Base-by-base conservation (phyloP, 202 grass and related monocot genomes). In the Tripidium arundinaceum region DNA sequence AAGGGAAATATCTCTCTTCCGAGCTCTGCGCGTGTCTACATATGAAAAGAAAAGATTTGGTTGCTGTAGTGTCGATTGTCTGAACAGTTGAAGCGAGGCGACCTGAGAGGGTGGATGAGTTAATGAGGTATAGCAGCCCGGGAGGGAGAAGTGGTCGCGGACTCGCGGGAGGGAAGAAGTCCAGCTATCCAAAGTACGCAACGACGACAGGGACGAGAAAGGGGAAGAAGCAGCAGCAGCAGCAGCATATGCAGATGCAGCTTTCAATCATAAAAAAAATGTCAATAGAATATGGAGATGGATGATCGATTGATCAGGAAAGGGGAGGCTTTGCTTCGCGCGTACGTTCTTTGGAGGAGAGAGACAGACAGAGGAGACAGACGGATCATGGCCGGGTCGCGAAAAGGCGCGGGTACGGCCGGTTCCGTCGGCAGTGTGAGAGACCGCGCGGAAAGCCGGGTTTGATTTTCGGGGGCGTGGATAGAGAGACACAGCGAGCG, bases 171-270 rank as follows among this genome's bases (percentile, higher is more conserved):
- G 63, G 64, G 78, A 80, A 41, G 50, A 69, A 28, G 65, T 80
- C 78, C 78, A 80, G 78, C 24, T 60, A 69, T 21, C 49, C 65
- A 59, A 80, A 59, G 78, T 59, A 80, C 78, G 78, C 78, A 31
- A 34, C 68, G 69, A 43, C 50, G 78, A 79, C 52, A 79, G 64
- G 22, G 47, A 68, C 77, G 77, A 58, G 62, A 36, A 26, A 69
- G 18, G 54, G 9, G 18, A 28, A 0, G 8, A 4, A 11, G 18
- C 1, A 28, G 10, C 0, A 38, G 70, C 1, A 52, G 60, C 27
- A 50, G 28, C n/a, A 62, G 29, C 29, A 36, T 4, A 6, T 58
- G 64, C 76, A 18, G 36, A 25, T 29, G 58, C 33, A 65, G 31
- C 21, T 79, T 37, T 66, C 28, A 34, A 49, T 2, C 60, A 26